Base-by-base conservation (phyloP, 768 basidiomycete species). In the Suillus americanus region DNA sequence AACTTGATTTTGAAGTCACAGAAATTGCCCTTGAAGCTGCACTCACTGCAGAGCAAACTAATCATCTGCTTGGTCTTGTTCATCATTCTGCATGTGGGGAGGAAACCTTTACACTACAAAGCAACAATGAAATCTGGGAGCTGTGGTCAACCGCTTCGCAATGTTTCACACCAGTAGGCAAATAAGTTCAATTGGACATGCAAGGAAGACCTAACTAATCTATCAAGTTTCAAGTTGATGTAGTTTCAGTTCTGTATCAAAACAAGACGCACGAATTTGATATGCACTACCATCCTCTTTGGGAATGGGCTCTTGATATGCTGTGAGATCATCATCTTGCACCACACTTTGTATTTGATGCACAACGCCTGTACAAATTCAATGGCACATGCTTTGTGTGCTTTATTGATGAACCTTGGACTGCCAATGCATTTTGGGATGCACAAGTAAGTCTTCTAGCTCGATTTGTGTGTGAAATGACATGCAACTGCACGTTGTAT, bases 321-420 rank as follows among this genome's bases (percentile, higher is more conserved):
- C 54, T 81, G 1, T 38, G 51, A 25, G 71, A 81, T 43, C 69
- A 68, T 0, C 33, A 41, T 0, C 67, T 77, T 14, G 67, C 69
- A 3, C 64, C 64, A 0, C 60, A 73, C 13, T 74, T 75, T 61
- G 65, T 66, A 28, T 79, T 78, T 74, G 74, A 79, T 74, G 78
- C 78, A 6, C 48, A 72, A 40, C 62, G 53, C 16, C 63, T 68
- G 3, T 80, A 61, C 65, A 74, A 70, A 41, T 77, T 68, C 60
- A 68, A 77, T 66, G 73, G 71, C n/a, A 46, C 14, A 5, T n/a
- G 13, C 16, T 80, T 73, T 60, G 67, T 73, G 10, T 65, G 72
- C 0, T 74, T 79, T 59, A 60, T 73, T 33, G 65, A 77, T 59
- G 78, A 82, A 53, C 79, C 80, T 5, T 79, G 79, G 74, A 79